These are phyloP conservation scores for Triticum turgidum DNA, from an alignment of 176 grass and related monocot species.

Conservation along the genomic window DNA sequence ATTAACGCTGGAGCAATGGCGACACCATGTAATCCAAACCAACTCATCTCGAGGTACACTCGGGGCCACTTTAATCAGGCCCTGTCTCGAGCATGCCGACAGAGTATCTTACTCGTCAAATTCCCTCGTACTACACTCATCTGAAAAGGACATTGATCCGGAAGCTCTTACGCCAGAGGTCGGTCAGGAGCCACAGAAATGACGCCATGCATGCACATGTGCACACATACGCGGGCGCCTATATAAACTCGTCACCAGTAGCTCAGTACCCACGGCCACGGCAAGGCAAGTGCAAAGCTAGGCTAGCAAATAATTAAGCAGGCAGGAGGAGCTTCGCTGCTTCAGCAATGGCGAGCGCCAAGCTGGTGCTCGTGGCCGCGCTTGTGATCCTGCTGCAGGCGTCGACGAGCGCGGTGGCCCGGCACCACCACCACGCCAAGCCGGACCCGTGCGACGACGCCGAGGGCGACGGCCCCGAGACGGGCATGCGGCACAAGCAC, in stretches of 20 bases:
- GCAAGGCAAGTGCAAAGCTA: too few relatives aligned
- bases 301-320: too few relatives aligned
- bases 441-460: neutral
- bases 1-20: neutral
- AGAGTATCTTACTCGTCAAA: neutral
- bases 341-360: neutral
- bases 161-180: too few relatives aligned
- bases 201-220: too few relatives aligned
- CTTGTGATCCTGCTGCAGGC: neutral
- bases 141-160: neutral
- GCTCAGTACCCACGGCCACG: neutral
- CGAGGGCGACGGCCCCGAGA: neutral
- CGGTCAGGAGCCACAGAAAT: too few relatives aligned
- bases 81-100: neutral
- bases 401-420: neutral
- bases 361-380: neutral
- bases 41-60: neutral
- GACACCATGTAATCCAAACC: neutral
- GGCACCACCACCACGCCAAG: neutral
- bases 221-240: neutral
- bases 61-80: neutral
- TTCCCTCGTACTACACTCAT: neutral
- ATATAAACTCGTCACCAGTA: neutral
- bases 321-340: too few relatives aligned
- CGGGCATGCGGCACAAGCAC: neutral